Evolutionary conservation across 805 yeast species (phyloP).

Genomic region (Candida krabiensis): DNA sequence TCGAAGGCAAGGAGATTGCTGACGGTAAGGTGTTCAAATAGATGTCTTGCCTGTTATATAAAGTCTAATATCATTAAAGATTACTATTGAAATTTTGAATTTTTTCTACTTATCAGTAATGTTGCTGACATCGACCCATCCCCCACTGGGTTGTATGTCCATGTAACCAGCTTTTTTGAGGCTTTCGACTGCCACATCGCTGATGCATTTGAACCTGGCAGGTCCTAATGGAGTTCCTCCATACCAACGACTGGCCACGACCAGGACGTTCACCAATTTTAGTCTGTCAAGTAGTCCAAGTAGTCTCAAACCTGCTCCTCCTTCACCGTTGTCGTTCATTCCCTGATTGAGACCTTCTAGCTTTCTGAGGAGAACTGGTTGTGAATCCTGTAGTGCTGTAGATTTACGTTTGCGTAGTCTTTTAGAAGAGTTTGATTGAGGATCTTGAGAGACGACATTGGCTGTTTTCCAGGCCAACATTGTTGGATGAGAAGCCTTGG

Average conservation of each 20-base stretch:
- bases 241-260: constrained; percentile 79
- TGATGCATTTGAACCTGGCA: constrained; percentile 66
- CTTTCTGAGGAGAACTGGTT: constrained; percentile 10
- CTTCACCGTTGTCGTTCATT: constrained; percentile 67
- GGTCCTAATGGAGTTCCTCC: constrained; percentile 78
- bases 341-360: constrained; percentile 50
- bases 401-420: background rate
- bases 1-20: constrained; percentile 80
- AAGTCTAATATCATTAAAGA: background rate
- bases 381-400: constrained; percentile 1
- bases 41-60: constrained; percentile 18
- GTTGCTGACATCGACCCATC: constrained; percentile 3
- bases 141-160: constrained; percentile 4
- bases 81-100: background rate
- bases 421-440: background rate
- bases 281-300: constrained; percentile 53
- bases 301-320: constrained; percentile 67
- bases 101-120: too few relatives aligned
- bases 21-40: constrained; percentile 98
- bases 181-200: constrained; percentile 54
- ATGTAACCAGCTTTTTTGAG: constrained; percentile 39
- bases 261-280: constrained; percentile 51
- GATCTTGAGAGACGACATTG: constrained; percentile 4
- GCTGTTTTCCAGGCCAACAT: constrained; percentile 75
- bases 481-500: constrained; percentile 67